Conservation (phyloP, 2,329 filamentous ascomycete genomes). For the Blastomyces emzantsi region DNA sequence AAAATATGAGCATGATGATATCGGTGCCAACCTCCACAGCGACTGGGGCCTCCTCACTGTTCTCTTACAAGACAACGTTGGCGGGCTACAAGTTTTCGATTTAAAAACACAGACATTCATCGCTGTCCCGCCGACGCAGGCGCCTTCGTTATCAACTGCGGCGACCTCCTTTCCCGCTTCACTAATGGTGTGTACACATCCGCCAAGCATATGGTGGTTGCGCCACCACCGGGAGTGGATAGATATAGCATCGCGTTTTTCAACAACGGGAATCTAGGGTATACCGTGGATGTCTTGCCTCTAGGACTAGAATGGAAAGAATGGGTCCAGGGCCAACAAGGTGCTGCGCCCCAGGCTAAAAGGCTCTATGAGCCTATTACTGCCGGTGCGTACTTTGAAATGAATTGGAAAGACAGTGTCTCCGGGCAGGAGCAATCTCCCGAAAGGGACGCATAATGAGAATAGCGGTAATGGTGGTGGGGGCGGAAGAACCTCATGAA, state of each 20-base stretch:
- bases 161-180: constrained; percentile 43
- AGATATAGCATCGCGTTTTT: constrained; percentile 50
- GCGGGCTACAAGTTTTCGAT: constrained; percentile 46
- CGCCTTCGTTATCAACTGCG: constrained; percentile 45
- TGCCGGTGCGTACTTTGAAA: constrained; percentile 21
- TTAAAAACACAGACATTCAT: constrained; percentile 37
- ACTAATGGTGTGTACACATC: constrained; percentile 36
- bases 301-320: constrained; percentile 2
- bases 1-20: not conserved
- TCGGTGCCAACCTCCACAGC: constrained; percentile 30
- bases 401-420: constrained; percentile 17
- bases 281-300: constrained; percentile 16
- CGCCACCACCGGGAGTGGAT: constrained; percentile 27
- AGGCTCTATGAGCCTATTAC: constrained; percentile 18
- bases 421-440: not conserved
- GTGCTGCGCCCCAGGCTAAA: constrained; percentile 4
- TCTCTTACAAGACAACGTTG: constrained; percentile 43
- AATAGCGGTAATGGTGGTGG: not conserved
- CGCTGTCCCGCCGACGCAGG: constrained; percentile 36
- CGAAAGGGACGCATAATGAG: not conserved
- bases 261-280: constrained; percentile 45
- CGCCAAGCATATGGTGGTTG: constrained; percentile 40
- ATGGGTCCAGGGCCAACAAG: not conserved
- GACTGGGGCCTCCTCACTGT: constrained; percentile 49
- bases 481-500: not conserved